Percentiles rank a stretch among this genome's conserved stretches.
phyloP scores from a whole-genome alignment of 2,329 filamentous ascomycete genomes.

The Aschersonia sp. region DNA sequence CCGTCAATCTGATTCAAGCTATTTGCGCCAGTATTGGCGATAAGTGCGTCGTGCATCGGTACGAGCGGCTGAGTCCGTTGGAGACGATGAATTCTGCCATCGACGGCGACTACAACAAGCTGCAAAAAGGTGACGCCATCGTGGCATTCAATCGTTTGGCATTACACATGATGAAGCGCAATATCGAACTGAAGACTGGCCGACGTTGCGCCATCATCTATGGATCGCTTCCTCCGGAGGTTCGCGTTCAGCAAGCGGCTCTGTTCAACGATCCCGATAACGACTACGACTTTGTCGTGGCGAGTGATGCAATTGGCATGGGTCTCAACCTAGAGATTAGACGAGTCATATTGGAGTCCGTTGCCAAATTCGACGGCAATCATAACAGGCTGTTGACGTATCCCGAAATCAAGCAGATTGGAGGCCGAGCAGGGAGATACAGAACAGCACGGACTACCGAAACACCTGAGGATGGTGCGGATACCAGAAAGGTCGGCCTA shows the following conservation, averaged over 20 bases:
- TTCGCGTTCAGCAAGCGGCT: constrained; percentile 75
- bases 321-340: constrained; percentile 87
- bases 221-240: constrained; percentile 81
- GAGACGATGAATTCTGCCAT: constrained; percentile 51
- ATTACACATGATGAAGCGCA: constrained; percentile 65
- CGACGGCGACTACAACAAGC: constrained; percentile 43
- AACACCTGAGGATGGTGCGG: constrained; percentile 1
- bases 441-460: constrained; percentile 38
- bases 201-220: constrained; percentile 85
- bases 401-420: constrained; percentile 88
- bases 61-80: constrained; percentile 70
- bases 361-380: constrained; percentile 55
- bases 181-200: constrained; percentile 63
- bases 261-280: constrained; percentile 93
- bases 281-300: constrained; percentile 87
- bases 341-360: constrained; percentile 73
- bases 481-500: constrained; percentile 42
- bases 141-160: constrained; percentile 73
- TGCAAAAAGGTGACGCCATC: constrained; percentile 81
- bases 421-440: constrained; percentile 78
- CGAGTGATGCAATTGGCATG: constrained; percentile 95
- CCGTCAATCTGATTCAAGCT: constrained; percentile 63
- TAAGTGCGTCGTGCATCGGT: constrained; percentile 64
- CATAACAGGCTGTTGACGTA: constrained; percentile 44
- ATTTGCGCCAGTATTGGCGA: constrained; percentile 72